Evolutionary conservation across 139 green algal species (phyloP), one percentile per base, ranked within the genome.

Genomic region (Axilococcus clingmanii): DNA sequence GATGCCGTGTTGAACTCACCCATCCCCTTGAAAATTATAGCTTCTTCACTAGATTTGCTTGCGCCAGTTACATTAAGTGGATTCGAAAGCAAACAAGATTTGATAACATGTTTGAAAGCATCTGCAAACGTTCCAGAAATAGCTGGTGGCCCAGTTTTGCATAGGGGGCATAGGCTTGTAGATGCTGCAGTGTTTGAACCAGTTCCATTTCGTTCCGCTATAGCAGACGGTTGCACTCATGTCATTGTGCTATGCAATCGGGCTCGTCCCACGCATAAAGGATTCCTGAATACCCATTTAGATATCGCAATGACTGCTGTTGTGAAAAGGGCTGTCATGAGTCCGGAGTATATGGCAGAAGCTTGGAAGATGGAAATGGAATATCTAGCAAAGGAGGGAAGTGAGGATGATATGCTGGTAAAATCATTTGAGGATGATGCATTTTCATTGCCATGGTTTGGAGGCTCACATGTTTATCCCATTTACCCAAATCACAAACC

Each of bases 141-240:
- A 16, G 76, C 76, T 25, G 76, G 76, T 20, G 63, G 53, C 4
- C 76, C 76, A 6, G 40, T 75, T 1, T n/a, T 46, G 24, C 74
- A 80, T 49, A 69, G 58, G 47, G 80, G 44, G 7, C 66, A 82
- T 17, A 48, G 63, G 9, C 69, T 91, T 30, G 87, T 95, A 24
- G 87, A 95, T 57, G 87, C 83, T 4, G 84, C 84, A 4, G 80
- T 95, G 16, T 91, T 94, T 57, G 83, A 95, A 69, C 32, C 65
- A 0, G 50, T 81, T 11, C 74, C 74, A 35, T 82, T 80, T 48
- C 47, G 64, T 19, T 59, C 50, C 2, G 77, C 79, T 28, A 71
- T 85, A 20, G 59, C 66, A 1, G 86, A 94, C 66, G 84, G 84
- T 34, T 93, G 84, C 73, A 88, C 69, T n/a, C 83, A 92, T 55